Conservation (phyloP, 371 early-diverging fungal genomes). For the Mortierella sp. region DNA sequence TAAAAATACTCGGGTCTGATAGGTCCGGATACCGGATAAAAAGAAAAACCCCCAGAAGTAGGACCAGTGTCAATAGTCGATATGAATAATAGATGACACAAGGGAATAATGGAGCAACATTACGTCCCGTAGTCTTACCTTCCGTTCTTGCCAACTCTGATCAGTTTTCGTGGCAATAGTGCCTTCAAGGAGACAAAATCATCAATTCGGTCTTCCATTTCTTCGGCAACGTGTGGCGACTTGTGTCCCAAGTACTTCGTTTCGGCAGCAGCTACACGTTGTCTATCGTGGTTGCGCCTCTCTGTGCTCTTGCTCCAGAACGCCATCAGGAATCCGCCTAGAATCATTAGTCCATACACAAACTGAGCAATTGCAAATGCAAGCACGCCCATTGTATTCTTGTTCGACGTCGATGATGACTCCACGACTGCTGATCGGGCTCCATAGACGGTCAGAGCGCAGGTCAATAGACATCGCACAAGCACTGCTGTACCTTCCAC, state of each 20-base stretch:
- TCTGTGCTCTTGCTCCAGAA: conserved; percentile 61
- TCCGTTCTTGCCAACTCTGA: conserved; percentile 42
- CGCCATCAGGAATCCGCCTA: conserved; percentile 68
- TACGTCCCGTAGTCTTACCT: conserved; percentile 26
- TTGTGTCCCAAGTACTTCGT: conserved; percentile 16
- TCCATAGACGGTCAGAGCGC: conserved; percentile 72
- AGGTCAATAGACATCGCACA: conserved; percentile 77
- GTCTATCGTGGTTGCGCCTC: conserved; percentile 20
- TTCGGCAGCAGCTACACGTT: conserved; percentile 11
- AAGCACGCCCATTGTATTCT: conserved; percentile 70
- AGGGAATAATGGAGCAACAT: neutral
- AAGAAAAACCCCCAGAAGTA: neutral
- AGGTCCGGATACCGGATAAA: neutral
- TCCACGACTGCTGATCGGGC: conserved; percentile 20
- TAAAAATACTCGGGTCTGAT: conserved; percentile 58
- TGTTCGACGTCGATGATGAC: neutral
- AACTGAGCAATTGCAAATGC: conserved; percentile 87
- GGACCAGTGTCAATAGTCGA: neutral
- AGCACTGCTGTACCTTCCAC: conserved; percentile 87
- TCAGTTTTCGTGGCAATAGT: conserved; percentile 60
- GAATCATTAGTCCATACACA: conserved; percentile 68
- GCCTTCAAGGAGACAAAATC: conserved; percentile 35
- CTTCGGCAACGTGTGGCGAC: neutral
- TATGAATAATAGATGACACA: neutral
- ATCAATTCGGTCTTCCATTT: conserved; percentile 2